These are phyloP conservation scores for Exserohilum rostratum DNA, from an alignment of 2,329 filamentous ascomycete species.

Conservation along the genomic window DNA sequence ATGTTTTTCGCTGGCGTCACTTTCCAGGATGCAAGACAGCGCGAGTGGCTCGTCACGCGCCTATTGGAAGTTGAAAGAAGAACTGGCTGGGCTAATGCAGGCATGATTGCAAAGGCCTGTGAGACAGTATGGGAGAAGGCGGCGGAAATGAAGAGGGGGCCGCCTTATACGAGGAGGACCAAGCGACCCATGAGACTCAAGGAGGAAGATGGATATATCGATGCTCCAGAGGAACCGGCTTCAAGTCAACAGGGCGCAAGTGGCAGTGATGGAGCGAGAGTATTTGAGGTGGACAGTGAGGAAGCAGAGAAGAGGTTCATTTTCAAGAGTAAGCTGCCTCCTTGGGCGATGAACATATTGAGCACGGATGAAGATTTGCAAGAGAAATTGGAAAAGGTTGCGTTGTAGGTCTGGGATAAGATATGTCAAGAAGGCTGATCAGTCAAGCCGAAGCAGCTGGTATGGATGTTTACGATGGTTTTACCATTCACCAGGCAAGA, in stretches of 20 bases:
- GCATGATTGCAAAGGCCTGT: conserved; percentile 81
- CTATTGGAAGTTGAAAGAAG: conserved; percentile 77
- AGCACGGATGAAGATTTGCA: conserved; percentile 76
- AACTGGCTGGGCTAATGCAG: conserved; percentile 86
- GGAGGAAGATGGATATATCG: conserved; percentile 18
- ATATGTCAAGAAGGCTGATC: background rate
- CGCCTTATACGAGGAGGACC: conserved; percentile 63
- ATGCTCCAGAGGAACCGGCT: conserved; percentile 3
- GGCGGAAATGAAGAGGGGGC: conserved; percentile 74
- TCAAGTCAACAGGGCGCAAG: no score
- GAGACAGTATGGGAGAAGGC: conserved; percentile 83
- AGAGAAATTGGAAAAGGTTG: conserved; percentile 38
- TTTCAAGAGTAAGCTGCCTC: conserved; percentile 66
- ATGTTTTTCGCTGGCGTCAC: conserved; percentile 87
- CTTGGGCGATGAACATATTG: conserved; percentile 79
- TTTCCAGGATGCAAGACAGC: conserved; percentile 73
- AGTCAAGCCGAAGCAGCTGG: background rate
- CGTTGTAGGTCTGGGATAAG: conserved; percentile 7
- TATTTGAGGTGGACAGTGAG: background rate
- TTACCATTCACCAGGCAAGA: no score
- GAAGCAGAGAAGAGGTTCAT: conserved; percentile 54
- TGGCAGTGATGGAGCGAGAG: background rate
- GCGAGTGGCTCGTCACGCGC: conserved; percentile 76
- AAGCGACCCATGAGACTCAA: conserved; percentile 20
- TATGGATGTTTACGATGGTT: background rate